Base-by-base conservation (phyloP, 2,329 filamentous ascomycete species). In the Lecanosticta acicola region DNA sequence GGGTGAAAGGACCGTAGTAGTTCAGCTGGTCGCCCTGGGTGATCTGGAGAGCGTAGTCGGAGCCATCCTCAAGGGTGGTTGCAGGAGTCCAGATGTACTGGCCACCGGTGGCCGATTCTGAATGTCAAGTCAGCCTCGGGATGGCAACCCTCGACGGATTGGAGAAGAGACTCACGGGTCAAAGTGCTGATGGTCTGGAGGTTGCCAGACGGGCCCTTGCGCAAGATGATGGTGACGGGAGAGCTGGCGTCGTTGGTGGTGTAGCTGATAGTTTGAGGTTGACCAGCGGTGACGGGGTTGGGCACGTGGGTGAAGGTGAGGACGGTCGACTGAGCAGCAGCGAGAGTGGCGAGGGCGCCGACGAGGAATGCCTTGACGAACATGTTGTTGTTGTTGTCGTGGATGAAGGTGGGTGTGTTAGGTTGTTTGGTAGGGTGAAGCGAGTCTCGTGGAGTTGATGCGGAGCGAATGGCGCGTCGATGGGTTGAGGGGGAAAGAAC, bases 11-110 rank as follows among this genome's bases (percentile, higher is more conserved):
- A 36, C 71, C 75, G 37, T 72, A 76, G 68, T 80, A 82, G 68
- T 83, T 83, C 61, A 68, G 58, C 39, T 67, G 52, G 38, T 64
- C 65, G 48, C 69, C 73, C 59, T 81, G 78, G 11, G 57, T 61
- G 65, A 83, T 80, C 62, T 80, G 65, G 47, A 83, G 72, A 44
- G 80, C 78, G 59, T 82, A 83, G 66, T 79, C 68, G 20, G 35
- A 40, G 45, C 65, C 72, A 51, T 70, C 62, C 36, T 62, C 56
- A 20, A 80, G 66, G 32, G 57, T 62, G 18, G 57, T 60, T 32
- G 65, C 60, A 3, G 75, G 73, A 13, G 68, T 76, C 76, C 76
- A 82, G 45, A 65, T 67, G 68, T 68, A 61, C 38, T 55, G 46
- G 41, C 55, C 56, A 39, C 48, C 46, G 20, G 43, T 55, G 10